Evolutionary conservation across 441 rosid species (phyloP), one percentile per base, ranked within the genome.

Genomic region (Rhodomyrtus psidioides): DNA sequence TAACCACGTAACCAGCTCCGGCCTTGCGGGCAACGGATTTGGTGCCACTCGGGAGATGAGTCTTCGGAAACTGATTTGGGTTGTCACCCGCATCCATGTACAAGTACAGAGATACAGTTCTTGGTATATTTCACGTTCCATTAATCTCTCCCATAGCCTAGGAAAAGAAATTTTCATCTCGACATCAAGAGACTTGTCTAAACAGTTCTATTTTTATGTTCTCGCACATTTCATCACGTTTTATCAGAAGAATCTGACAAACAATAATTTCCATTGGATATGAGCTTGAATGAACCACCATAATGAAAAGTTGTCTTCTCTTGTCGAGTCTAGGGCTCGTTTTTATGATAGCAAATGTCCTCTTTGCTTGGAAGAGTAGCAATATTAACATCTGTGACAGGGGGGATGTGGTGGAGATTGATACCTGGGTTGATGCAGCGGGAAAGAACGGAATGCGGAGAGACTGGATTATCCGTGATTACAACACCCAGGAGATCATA

Each of bases 361-460:
- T 82, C n/a, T 82, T 82, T 21, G n/a, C 7, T 30, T 30, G 24
- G 51, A 54, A 27, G 84, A 55, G 58, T 42, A 53, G 56, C 46
- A 49, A 19, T 9, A 70, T 39, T 39, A 1, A 70, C 23, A 70
- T 70, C 46, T 54, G 21, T 53, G 62, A 57, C 92, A 93, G 95
- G 95, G 93, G 93, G 86, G 94, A 92, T 84, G 91, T 91, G 10
- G 90, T 93, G 26, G 93, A 93, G 90, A 91, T 93, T n/a, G 95
- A 93, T 57, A 93, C 94, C 9, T 93, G 95, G 94, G 93, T 92
- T 6, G 92, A 91, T 86, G 93, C 90, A 57, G 82, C 90, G 0
- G 93, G 93, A n/a, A 93, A 91, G 85, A 93, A 91, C 53, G 94
- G 91, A 24, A 91, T 92, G 93, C 89, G 94, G 24, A 86, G 95